phyloP scores from a whole-genome alignment of 352 stramenopile genomes.

The Phytophthora tentaculata region DNA sequence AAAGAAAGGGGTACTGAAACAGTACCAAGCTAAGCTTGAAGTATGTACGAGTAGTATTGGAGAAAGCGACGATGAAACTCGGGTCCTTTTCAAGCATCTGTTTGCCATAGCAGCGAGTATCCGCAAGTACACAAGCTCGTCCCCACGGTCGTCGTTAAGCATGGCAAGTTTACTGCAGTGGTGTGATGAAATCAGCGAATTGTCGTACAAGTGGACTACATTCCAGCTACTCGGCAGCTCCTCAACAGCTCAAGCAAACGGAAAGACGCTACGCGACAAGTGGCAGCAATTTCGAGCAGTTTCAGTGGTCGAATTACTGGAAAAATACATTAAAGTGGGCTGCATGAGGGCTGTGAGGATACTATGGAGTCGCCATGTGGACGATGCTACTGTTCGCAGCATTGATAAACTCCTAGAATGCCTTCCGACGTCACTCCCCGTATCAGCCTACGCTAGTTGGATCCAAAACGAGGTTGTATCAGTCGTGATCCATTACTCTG shows the following conservation, averaged over 20 bases:
- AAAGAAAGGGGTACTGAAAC: constrained; percentile 4
- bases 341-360: constrained; percentile 59
- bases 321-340: constrained; percentile 53
- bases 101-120: constrained; percentile 19
- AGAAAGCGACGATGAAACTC: constrained; percentile 31
- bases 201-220: constrained; percentile 73
- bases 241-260: constrained; percentile 6
- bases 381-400: constrained; percentile 35
- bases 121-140: constrained; percentile 19
- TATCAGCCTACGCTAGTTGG: constrained; percentile 60
- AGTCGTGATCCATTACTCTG: constrained; percentile 39
- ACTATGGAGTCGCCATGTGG: constrained; percentile 62
- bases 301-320: constrained; percentile 45
- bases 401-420: constrained; percentile 46
- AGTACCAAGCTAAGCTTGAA: constrained; percentile 20
- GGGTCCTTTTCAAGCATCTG: constrained; percentile 25
- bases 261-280: constrained; percentile 15
- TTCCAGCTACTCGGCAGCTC: constrained; percentile 63
- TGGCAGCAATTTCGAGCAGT: constrained; percentile 49
- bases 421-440: constrained; percentile 48
- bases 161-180: constrained; percentile 24
- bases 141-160: constrained; percentile 9
- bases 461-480: constrained; percentile 60
- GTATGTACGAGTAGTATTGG: constrained; percentile 25
- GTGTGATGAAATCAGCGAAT: constrained; percentile 38